Conservation (phyloP, 768 basidiomycete species). For the Favolaschia claudopus region DNA sequence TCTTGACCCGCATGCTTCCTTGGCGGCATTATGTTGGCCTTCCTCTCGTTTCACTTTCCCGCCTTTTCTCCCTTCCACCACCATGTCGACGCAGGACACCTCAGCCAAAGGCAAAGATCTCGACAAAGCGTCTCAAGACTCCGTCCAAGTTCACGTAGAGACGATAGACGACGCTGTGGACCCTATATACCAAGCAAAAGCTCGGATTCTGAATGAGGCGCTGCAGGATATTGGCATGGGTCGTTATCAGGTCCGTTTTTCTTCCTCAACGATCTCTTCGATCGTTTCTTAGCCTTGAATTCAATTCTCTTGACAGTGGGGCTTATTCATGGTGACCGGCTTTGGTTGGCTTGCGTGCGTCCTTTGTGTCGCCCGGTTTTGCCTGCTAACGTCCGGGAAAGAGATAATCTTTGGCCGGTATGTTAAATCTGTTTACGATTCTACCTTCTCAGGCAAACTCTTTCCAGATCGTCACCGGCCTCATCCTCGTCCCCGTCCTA, state of each 20-base stretch:
- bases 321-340: slow-evolving; percentile 70
- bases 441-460: no score
- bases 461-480: slow-evolving; percentile 70
- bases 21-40: no score
- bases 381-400: slow-evolving; percentile 27
- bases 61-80: no score
- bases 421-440: slow-evolving; percentile 27
- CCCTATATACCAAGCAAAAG: slow-evolving; percentile 66
- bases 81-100: no score
- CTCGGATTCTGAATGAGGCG: slow-evolving; percentile 62
- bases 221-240: slow-evolving; percentile 77
- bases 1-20: no score
- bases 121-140: no score
- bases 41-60: no score
- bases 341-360: slow-evolving; percentile 82
- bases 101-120: no score
- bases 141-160: no score
- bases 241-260: slow-evolving; percentile 74
- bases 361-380: not conserved
- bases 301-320: slow-evolving; percentile 50
- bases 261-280: slow-evolving; percentile 6
- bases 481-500: slow-evolving; percentile 69
- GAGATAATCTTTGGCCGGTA: slow-evolving; percentile 80
- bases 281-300: not conserved
- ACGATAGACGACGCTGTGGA: slow-evolving; percentile 49